Base-by-base conservation (phyloP, 306 rosid genomes). In the Coriaria nepalensis region DNA sequence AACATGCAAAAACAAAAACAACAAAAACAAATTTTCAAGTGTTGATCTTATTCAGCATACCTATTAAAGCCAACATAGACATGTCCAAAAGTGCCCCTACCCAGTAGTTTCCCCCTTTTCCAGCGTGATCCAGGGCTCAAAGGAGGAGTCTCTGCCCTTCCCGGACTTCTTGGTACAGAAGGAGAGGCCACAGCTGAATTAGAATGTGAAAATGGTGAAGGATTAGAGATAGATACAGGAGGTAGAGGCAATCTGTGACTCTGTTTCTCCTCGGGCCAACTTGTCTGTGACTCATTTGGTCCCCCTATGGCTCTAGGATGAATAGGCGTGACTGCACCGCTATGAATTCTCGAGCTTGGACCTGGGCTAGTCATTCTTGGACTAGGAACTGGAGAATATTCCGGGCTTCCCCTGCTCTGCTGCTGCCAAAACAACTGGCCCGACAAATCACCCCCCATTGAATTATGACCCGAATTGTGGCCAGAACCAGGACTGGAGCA, bases 401-500 rank as follows among this genome's bases (percentile, higher is more conserved):
- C 83, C 0, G 83, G 83, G 72, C 83, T 77, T 43, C 83, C 83
- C 67, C 67, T 66, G 70, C 77, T 73, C 61, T 69, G 83, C 49
- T 73, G 83, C 50, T 73, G 83, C 83, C 73, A 73, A 66, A 77
- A 73, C 5, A 69, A 45, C 52, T 75, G 94, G 42, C 87, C 96
- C 33, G 85, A 66, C 77, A 79, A 70, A 74, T 90, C 98, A 68
- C 95, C 98, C 60, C 95, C 98, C 93, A 82, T 92, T 57, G 98
- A 92, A 71, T 85, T 92, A 56, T 92, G 96, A 42, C 98, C 96
- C 43, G 98, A 92, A 60, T 92, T 92, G 49, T 85, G 98, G 66
- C 98, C 98, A 0, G 98, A 92, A 56, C 94, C 94, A 20, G 96
- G 98, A 68, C 98, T 92, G 15, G 98, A 92, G 73, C 98, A 78